phyloP scores from a whole-genome alignment of 495 filamentous ascomycete genomes.

The Daldinia vernicosa region DNA sequence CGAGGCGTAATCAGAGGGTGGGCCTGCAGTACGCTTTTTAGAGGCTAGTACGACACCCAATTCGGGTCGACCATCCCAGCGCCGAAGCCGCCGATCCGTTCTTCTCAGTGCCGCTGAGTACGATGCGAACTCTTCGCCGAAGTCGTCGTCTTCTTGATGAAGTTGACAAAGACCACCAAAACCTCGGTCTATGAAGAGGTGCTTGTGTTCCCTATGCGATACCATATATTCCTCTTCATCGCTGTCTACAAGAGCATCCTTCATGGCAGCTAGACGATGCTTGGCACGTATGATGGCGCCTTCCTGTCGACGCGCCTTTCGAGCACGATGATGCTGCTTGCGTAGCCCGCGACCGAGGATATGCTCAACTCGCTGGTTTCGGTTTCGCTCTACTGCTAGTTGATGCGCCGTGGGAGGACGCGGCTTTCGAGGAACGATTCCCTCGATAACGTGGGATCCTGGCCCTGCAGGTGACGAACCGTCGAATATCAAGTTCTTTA shows the following conservation, averaged over 20 bases:
- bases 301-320: constrained; percentile 66
- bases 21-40: constrained; percentile 47
- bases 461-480: constrained; percentile 59
- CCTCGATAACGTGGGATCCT: constrained; percentile 50
- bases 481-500: constrained; percentile 61
- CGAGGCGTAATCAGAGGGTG: constrained; percentile 34
- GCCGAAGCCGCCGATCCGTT: constrained; percentile 71
- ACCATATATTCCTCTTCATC: constrained; percentile 70
- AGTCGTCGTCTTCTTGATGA: constrained; percentile 73
- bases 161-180: constrained; percentile 75
- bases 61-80: constrained; percentile 66
- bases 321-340: constrained; percentile 66
- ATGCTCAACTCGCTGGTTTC: constrained; percentile 86
- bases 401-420: constrained; percentile 93
- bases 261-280: constrained; percentile 70
- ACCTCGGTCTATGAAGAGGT: constrained; percentile 62
- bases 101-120: constrained; percentile 77
- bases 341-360: constrained; percentile 80
- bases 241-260: constrained; percentile 78
- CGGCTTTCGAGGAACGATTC: constrained; percentile 60
- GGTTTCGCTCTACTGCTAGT: constrained; percentile 87
- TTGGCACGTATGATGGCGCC: constrained; percentile 74
- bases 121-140: constrained; percentile 78
- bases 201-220: constrained; percentile 30
- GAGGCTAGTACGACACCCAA: constrained; percentile 55